A percentile compares a stretch with the other conserved stretches of the same genome.
These are phyloP conservation scores for Cordyceps farinosa DNA, from an alignment of 2,329 filamentous ascomycete species.

Conservation along the genomic window DNA sequence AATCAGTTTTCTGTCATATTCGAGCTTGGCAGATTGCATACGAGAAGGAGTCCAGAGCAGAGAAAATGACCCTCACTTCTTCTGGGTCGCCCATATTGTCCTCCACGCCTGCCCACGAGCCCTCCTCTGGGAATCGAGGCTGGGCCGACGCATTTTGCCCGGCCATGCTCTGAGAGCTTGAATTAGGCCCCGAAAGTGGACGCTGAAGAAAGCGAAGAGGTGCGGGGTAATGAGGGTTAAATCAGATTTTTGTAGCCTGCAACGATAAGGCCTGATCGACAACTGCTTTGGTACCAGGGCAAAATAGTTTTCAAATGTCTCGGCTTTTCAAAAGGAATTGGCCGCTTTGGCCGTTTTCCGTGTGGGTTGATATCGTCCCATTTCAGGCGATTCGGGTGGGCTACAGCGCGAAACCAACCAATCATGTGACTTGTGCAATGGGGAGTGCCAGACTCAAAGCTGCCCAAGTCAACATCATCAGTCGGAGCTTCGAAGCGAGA, in stretches of 20 bases:
- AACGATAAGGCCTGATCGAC: background rate
- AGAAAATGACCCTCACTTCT: slow-evolving; percentile 75
- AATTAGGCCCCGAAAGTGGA: background rate
- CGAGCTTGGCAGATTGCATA: slow-evolving; percentile 45
- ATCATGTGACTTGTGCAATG: slow-evolving; percentile 14
- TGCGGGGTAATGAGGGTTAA: slow-evolving; percentile 5
- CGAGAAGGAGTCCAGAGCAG: slow-evolving; percentile 85
- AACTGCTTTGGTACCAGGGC: too few species aligned
- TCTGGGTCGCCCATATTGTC: slow-evolving; percentile 59
- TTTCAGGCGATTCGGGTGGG: background rate
- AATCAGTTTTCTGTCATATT: background rate
- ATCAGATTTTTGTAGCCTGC: background rate
- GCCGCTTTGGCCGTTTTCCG: background rate
- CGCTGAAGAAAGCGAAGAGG: background rate
- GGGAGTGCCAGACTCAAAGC: background rate
- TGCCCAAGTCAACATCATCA: background rate
- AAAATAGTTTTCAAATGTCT: background rate
- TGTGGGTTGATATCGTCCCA: slow-evolving; percentile 11
- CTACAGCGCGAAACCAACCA: background rate
- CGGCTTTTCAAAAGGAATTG: background rate
- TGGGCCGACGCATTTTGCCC: background rate
- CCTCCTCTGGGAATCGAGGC: background rate
- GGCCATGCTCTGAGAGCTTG: background rate
- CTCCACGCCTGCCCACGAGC: slow-evolving; percentile 15
- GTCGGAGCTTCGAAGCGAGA: background rate